A percentile compares a stretch with the other conserved stretches of the same genome.
phyloP scores from a whole-genome alignment of 1,139 yeast genomes.

The Zygosaccharomyces pseudobailii region DNA sequence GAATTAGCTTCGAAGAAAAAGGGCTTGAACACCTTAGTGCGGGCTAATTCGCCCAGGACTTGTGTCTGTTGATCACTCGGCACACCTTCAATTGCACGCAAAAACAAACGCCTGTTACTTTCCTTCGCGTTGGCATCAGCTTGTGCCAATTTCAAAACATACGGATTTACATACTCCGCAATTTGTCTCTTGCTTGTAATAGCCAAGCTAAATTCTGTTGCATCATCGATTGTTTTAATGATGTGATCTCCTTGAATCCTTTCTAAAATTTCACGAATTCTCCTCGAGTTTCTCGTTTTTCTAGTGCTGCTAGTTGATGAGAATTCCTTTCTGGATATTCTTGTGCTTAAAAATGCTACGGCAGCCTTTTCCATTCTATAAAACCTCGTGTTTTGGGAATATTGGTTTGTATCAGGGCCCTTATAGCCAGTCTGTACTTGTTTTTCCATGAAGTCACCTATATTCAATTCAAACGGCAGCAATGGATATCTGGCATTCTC shows the following conservation, averaged over 20 bases:
- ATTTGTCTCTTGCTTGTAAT: conserved; percentile 12
- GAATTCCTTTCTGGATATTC: conserved; percentile 9
- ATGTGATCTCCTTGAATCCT: conserved; percentile 16
- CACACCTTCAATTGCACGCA: conserved; percentile 10
- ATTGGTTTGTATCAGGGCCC: background rate
- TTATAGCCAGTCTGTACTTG: background rate
- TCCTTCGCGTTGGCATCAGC: conserved; percentile 16
- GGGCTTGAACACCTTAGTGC: conserved; percentile 18
- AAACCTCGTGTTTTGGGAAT: conserved; percentile 3
- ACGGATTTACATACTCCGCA: conserved; percentile 23
- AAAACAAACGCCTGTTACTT: conserved; percentile 18
- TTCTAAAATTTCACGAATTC: conserved; percentile 20
- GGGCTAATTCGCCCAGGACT: conserved; percentile 14
- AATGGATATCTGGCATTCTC: conserved; percentile 27
- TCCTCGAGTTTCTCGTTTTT: conserved; percentile 29
- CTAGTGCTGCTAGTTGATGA: conserved; percentile 12
- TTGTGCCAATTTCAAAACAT: conserved; percentile 24
- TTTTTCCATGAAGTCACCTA: conserved; percentile 31
- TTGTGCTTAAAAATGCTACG: conserved; percentile 17
- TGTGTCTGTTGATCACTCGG: conserved; percentile 13
- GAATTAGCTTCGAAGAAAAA: conserved; percentile 25
- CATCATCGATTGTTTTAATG: conserved; percentile 13
- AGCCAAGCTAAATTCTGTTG: conserved; percentile 13
- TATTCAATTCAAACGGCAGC: conserved; percentile 37
- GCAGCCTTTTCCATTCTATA: conserved; percentile 10